Conservation (phyloP, 2,329 filamentous ascomycete genomes). For the Nothomitra cinnamomea region DNA sequence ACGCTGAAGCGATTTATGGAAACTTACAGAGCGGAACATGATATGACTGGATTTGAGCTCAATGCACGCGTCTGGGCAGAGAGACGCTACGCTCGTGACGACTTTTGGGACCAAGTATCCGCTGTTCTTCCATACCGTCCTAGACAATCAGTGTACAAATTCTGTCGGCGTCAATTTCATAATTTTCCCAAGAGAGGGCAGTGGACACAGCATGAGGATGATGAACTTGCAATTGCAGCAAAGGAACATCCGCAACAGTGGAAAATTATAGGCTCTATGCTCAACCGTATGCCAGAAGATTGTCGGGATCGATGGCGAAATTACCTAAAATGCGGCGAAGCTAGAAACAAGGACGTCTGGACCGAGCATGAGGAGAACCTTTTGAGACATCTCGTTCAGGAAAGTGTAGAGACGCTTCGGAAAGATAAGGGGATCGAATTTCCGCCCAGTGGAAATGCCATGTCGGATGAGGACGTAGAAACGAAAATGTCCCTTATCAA, state of each 20-base stretch:
- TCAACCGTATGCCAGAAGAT: conserved; percentile 48
- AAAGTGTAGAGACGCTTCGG: conserved; percentile 33
- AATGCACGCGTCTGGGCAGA: conserved; percentile 13
- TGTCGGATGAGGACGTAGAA: conserved; percentile 18
- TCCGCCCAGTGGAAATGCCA: conserved; percentile 2
- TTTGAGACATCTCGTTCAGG: conserved; percentile 35
- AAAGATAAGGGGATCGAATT: conserved; percentile 14
- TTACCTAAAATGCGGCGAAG: conserved; percentile 41
- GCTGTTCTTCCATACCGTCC: conserved; percentile 19
- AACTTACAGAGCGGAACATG: conserved; percentile 12
- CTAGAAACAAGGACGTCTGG: conserved; percentile 39
- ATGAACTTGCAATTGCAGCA: conserved; percentile 31
- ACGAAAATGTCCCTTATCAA: conserved; percentile 36
- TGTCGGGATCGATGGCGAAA: conserved; percentile 55
- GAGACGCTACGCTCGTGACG: conserved; percentile 11
- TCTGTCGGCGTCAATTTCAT: conserved; percentile 45
- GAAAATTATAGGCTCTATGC: conserved; percentile 40
- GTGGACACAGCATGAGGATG: conserved; percentile 44
- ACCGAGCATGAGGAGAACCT: conserved; percentile 38
- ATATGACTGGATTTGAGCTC: conserved; percentile 10
- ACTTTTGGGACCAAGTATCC: conserved; percentile 20
- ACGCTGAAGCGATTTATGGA: conserved; percentile 12
- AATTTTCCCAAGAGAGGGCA: conserved; percentile 42
- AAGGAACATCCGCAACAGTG: conserved; percentile 38
- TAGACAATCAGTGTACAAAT: conserved; percentile 20